Conservation (phyloP, 2,329 filamentous ascomycete species). For the Aspergillus carbonarius region DNA sequence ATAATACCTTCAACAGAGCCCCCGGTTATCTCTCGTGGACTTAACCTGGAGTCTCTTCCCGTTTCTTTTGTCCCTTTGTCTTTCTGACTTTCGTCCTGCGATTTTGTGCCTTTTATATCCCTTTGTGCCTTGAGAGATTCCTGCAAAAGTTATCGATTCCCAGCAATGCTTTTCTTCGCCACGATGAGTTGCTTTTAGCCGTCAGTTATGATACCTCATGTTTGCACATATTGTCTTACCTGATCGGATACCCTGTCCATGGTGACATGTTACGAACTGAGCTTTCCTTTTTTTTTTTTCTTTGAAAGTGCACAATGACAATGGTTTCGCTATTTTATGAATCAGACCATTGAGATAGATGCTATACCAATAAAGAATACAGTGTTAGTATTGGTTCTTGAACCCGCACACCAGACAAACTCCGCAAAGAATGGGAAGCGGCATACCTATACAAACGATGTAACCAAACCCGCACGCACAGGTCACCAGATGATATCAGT, state of each 20-base stretch:
- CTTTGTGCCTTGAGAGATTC: no score
- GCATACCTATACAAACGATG: background rate
- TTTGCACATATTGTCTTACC: background rate
- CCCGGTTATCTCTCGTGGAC: background rate
- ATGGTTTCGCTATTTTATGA: background rate
- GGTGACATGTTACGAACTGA: constrained; percentile 1
- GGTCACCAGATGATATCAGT: background rate
- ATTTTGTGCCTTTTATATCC: background rate
- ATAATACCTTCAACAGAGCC: background rate
- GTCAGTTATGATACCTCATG: background rate
- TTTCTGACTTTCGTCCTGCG: background rate
- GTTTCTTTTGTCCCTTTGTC: background rate
- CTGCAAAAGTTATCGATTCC: background rate
- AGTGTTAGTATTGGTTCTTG: background rate
- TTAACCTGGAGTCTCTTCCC: background rate
- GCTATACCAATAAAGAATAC: background rate
- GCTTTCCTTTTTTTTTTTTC: no score
- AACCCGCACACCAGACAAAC: background rate
- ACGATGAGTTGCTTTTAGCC: background rate
- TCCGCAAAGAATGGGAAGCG: no score
- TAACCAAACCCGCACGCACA: no score
- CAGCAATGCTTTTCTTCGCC: background rate
- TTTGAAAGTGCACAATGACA: background rate
- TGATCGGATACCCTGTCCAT: constrained; percentile 6
- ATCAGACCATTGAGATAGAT: background rate